Evolutionary conservation across 106 monocot species (phyloP), one percentile per base, ranked within the genome.

Genomic region (Agapanthus africanus): DNA sequence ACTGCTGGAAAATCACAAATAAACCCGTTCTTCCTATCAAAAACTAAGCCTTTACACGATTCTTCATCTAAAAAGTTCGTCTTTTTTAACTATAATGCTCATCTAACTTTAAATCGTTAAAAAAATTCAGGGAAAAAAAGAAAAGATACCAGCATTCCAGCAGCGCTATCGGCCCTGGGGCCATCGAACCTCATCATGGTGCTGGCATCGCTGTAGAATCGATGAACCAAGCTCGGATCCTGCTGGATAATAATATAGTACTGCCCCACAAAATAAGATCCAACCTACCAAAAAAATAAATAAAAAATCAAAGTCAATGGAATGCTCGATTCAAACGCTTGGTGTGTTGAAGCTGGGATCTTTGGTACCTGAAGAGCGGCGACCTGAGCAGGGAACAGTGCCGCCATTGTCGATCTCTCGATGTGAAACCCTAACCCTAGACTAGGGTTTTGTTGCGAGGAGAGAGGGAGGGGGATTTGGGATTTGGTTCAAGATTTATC

Each of bases 231-330:
- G 8, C 38, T 32, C 60, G 71, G 71, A 8, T 72, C 34, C 40
- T 40, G 61, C 39, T 61, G 71, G 0, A 72, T 54, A 28, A 72
- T 27, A 11, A 26, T 13, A 44, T 72, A 72, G 31, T 72, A 72
- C 71, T 72, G 71, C 27, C 71, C 30, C 37, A 72, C 39, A 41
- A 72, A 72, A 37, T 33, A 72, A 9, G 37, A 19, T 8, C 71
- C 71, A 28, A 72, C 61, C 61, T 61, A 33, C 61, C 19, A 23
- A 56, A 56, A 56, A 56, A 56, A 9, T 26, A 8, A 25, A 56
- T 1, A 25, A 25, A 56, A 19, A 15, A 37, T 11, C 15, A 15
- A 65, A 65, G 1, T 19, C 18, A 60, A 30, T 13, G 11, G 32
- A 60, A 60, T n/a, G n/a, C n/a, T n/a, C n/a, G n/a, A n/a, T n/a